Evolutionary conservation across 1,284 basidiomycete genomes (phyloP).

Genomic region (Moesziomyces globuligerus): DNA sequence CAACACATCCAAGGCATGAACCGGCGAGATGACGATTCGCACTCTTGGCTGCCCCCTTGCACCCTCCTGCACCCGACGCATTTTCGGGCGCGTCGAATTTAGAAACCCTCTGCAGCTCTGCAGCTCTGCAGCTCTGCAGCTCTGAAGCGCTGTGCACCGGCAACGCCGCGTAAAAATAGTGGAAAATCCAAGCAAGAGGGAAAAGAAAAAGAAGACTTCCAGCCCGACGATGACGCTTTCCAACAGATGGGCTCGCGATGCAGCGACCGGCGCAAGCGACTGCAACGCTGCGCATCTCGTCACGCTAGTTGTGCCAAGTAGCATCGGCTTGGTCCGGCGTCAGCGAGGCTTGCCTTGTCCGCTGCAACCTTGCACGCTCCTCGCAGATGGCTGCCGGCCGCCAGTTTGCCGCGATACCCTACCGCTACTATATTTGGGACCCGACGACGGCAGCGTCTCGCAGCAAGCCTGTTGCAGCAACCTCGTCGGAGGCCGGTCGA

Average conservation of each 20-base stretch:
- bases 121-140: background rate
- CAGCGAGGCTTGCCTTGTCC: background rate
- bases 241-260: conserved; percentile 7
- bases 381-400: too few species aligned
- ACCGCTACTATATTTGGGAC: background rate
- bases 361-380: too few species aligned
- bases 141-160: too few species aligned
- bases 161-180: background rate
- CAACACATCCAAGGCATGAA: too few species aligned
- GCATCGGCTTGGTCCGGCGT: background rate
- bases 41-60: background rate
- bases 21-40: background rate
- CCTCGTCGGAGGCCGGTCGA: too few species aligned
- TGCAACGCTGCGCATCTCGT: too few species aligned
- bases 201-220: background rate
- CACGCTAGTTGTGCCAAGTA: background rate
- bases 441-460: too few species aligned
- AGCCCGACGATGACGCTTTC: conserved; percentile 11
- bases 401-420: too few species aligned
- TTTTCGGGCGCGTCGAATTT: too few species aligned
- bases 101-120: background rate
- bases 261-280: too few species aligned
- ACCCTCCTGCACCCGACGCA: background rate
- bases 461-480: too few species aligned
- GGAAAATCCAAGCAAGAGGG: background rate